Conservation (phyloP, 1,139 yeast genomes). For the Entelexis paramagnoliae region DNA sequence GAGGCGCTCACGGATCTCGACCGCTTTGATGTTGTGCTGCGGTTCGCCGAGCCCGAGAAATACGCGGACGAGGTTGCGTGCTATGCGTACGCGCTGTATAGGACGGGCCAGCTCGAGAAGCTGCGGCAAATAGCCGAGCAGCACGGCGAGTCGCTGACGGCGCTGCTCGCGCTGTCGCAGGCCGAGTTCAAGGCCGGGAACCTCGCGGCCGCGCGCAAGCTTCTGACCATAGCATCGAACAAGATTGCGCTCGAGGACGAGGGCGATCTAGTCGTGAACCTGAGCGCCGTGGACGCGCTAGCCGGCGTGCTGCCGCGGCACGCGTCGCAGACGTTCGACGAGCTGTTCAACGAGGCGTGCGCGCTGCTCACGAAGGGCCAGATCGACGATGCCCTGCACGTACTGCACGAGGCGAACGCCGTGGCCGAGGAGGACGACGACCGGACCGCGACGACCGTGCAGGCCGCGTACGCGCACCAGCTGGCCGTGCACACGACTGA, state of each 20-base stretch:
- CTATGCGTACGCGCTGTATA: conserved; percentile 39
- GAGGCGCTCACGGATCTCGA: conserved; percentile 68
- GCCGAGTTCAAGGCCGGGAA: conserved; percentile 59
- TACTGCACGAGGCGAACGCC: conserved; percentile 44
- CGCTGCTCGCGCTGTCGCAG: conserved; percentile 75
- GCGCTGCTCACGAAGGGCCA: conserved; percentile 42
- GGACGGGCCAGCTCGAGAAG: conserved; percentile 44
- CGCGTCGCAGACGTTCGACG: conserved; percentile 40
- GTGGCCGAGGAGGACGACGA: conserved; percentile 36
- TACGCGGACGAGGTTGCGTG: conserved; percentile 35
- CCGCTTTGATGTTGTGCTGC: conserved; percentile 48
- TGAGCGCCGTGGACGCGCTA: conserved; percentile 59
- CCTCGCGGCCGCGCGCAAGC: conserved; percentile 42
- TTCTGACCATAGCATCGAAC: conserved; percentile 38
- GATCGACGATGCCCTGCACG: conserved; percentile 37
- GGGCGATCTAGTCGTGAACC: conserved; percentile 61
- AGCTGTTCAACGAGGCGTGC: conserved; percentile 59
- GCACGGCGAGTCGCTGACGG: conserved; percentile 37
- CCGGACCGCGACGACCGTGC: conserved; percentile 44
- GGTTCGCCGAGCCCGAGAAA: conserved; percentile 28
- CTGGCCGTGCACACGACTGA: conserved; percentile 19
- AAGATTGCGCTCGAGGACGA: conserved; percentile 48
- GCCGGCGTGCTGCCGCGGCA: conserved; percentile 23
- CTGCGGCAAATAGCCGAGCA: conserved; percentile 28
- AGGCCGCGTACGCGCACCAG: conserved; percentile 57